phyloP scores from a whole-genome alignment of 176 grass and related monocot genomes.

The Cymbopogon citratus region DNA sequence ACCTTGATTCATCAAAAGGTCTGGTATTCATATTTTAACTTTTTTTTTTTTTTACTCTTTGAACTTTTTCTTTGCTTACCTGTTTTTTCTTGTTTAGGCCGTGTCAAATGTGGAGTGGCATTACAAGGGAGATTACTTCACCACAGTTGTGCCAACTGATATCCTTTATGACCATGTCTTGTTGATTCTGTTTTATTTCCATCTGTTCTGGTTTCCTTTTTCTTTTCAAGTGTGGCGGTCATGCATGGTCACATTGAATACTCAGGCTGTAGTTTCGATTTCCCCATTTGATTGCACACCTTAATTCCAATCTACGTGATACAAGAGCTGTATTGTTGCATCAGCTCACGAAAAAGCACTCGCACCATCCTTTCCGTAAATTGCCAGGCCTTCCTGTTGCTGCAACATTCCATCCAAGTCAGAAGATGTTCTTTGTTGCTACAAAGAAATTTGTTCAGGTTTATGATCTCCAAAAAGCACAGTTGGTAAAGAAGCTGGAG shows the following conservation, averaged over 20 bases:
- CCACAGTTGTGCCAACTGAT: constrained; percentile 94
- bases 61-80: constrained; percentile 15
- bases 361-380: constrained; percentile 76
- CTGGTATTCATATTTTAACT: background rate
- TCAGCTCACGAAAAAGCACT: constrained; percentile 88
- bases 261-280: background rate
- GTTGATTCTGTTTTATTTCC: background rate
- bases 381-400: constrained; percentile 81
- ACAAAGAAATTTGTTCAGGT: constrained; percentile 92
- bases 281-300: constrained; percentile 23
- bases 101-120: constrained; percentile 92
- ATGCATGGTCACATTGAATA: background rate
- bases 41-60: background rate
- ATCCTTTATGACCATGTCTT: constrained; percentile 51
- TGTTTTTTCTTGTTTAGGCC: constrained; percentile 51
- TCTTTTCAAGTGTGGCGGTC: background rate
- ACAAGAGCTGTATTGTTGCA: constrained; percentile 81
- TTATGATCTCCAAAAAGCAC: constrained; percentile 84
- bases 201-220: background rate
- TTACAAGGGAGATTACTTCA: constrained; percentile 96
- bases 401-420: constrained; percentile 77
- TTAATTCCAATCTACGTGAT: constrained; percentile 79
- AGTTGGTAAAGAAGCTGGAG: constrained; percentile 81
- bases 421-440: constrained; percentile 87
- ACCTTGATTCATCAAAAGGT: constrained; percentile 88